Base-by-base conservation (phyloP, 2,329 filamentous ascomycete species). In the Fusarium hostae region DNA sequence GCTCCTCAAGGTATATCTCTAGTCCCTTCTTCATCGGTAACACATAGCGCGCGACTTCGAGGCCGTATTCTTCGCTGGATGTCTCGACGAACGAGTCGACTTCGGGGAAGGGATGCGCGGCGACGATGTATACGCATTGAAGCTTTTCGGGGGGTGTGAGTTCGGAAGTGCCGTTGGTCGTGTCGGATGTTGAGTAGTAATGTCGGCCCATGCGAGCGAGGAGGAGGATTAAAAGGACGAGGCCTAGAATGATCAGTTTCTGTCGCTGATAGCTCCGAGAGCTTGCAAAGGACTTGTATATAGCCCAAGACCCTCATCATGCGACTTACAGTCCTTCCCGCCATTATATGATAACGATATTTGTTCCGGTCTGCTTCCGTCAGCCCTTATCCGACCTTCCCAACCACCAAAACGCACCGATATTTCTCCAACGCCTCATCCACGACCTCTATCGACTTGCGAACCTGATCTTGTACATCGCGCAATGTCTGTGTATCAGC, bases 331-430 rank as follows among this genome's bases (percentile, higher is more conserved):
- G 86, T 98, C 96, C 82, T 99, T 99, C 68, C 96, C 96, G 78
- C 96, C 96, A 77, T 99, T 99, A 83, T 98, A 99, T 62, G 95
- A 97, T 71, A 98, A 86, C 9, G 95, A 94, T 67, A 98, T 87
- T 79, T 97, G 88, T 64, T 91, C 87, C 69, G 92, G 88, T 64
- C 93, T 96, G 51, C 32, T 48, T n/a, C 22, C 20, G 54, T 71
- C 61, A 77, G 70, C 52, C 40, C 50, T 45, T 24, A 44, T 51
- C 47, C 20, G 59, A 48, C 35, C 30, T 39, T 50, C 40, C 39
- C 44, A 41, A 22, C 11, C 41, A 28, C 12, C 20, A 18, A 37
- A 26, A 60, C 60, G 22, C 83, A 96, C 91, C 87, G 87, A 81
- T 97, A 98, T 78, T 86, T 87, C 70, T 88, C 82, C 77, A 98